Percentiles rank a stretch among this genome's conserved stretches.
These are phyloP conservation scores for Penicillium sp. DNA, from an alignment of 2,329 filamentous ascomycete species.

Conservation along the genomic window DNA sequence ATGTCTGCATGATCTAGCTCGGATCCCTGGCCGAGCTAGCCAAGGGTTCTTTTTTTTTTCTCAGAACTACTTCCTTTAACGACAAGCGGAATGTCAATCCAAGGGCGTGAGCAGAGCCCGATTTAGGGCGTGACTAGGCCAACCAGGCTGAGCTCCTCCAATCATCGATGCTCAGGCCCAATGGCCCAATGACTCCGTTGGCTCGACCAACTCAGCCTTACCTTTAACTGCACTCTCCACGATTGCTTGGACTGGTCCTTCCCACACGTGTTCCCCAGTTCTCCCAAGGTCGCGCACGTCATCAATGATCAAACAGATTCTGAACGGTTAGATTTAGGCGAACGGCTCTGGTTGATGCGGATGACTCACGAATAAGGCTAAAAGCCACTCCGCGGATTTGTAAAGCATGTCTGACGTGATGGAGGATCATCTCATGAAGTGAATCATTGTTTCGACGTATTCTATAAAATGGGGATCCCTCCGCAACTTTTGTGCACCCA, in stretches of 20 bases:
- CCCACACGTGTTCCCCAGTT: not conserved
- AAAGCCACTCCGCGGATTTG: constrained; percentile 16
- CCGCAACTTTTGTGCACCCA: constrained; percentile 9
- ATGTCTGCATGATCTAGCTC: constrained; percentile 5
- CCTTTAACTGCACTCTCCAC: constrained; percentile 15
- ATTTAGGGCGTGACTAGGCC: constrained; percentile 10
- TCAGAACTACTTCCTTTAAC: constrained; percentile 5
- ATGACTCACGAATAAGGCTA: constrained; percentile 19
- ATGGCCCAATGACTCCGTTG: constrained; percentile 2
- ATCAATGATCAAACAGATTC: not conserved
- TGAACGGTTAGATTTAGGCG: constrained; percentile 2
- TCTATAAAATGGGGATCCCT: constrained; percentile 21
- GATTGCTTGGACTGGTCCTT: not conserved
- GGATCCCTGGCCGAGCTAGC: constrained; percentile 2
- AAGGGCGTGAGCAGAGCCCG: constrained; percentile 31
- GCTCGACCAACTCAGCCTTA: constrained; percentile 6
- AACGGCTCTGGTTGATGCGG: not conserved
- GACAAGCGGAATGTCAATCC: constrained; percentile 31
- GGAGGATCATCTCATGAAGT: not conserved
- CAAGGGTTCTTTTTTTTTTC: constrained; percentile 8
- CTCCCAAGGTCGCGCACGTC: constrained; percentile 1
- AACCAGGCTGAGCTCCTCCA: constrained; percentile 9
- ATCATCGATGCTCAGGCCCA: constrained; percentile 11
- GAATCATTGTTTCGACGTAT: not conserved
- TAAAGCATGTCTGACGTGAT: constrained; percentile 16